Evolutionary conservation across 2,329 filamentous ascomycete genomes (phyloP), one percentile per base, ranked within the genome.

Genomic region (Penicillium sp.): DNA sequence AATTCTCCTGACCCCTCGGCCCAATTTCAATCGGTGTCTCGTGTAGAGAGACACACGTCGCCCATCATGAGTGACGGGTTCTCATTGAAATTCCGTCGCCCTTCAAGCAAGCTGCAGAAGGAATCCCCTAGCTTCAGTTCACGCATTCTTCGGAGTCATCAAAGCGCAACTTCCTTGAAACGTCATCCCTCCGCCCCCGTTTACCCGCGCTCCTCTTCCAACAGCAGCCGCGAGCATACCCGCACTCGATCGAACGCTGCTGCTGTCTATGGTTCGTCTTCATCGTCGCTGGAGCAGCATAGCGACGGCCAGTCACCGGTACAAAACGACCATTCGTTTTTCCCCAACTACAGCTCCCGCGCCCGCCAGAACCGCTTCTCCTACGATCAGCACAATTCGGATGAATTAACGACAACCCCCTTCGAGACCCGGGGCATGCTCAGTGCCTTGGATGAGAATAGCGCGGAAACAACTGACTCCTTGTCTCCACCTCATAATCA

Each of bases 171-270:
- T 45, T 75, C 76, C 50, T 71, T 80, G 55, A 78, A 77, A 63
- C 72, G 78, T 64, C 77, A 79, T 63, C 78, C 78, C 31, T 80
- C 78, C 53, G 77, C 77, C 24, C 76, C 76, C 26, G 73, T 77
- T 33, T 76, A 77, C 56, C 77, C 77, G 29, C 76, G 76, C 47
- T 78, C 74, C 46, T 76, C 74, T 56, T 68, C 69, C 50, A 71
- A 67, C 60, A 67, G 68, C 55, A 72, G 68, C 66, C 71, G 71
- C 65, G 75, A 79, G 65, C 76, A 78, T 64, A 61, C 73, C 54
- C 74, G 78, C 50, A 78, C 78, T 31, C 71, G 76, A 61, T 80
- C 78, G 43, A 77, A 74, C 71, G 74, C 74, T 31, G 63, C 43
- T 35, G 44, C 33, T 29, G 33, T 33, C 31, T 45, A 48, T 22